phyloP scores from a whole-genome alignment of 2,329 filamentous ascomycete species.

The Periconia digitata region DNA sequence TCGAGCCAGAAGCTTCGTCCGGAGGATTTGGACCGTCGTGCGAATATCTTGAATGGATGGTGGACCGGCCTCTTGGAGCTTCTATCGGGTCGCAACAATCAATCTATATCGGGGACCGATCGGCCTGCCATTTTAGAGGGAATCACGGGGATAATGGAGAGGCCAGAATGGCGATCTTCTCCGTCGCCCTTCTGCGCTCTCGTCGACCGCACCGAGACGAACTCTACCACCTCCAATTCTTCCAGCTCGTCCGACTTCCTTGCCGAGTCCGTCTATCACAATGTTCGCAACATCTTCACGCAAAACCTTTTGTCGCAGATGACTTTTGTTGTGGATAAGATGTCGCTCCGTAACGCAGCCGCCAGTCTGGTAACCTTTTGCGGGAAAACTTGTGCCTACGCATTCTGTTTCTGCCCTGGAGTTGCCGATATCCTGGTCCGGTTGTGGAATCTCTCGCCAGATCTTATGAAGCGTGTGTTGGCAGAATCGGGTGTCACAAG shows the following conservation, averaged over 20 bases:
- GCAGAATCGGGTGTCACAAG: constrained; percentile 65
- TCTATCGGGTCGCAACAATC: constrained; percentile 72
- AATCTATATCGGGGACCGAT: constrained; percentile 81
- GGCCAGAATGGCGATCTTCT: constrained; percentile 80
- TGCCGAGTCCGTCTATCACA: constrained; percentile 78
- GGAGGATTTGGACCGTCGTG: constrained; percentile 79
- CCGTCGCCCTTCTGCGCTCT: constrained; percentile 69
- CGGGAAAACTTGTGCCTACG: constrained; percentile 87
- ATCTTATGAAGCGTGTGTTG: constrained; percentile 70
- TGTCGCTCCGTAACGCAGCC: constrained; percentile 75
- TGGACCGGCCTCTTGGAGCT: constrained; percentile 83
- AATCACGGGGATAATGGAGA: constrained; percentile 79
- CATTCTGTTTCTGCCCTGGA: constrained; percentile 88
- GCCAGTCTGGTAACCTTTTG: constrained; percentile 74
- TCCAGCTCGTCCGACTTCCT: constrained; percentile 68
- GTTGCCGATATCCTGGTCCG: constrained; percentile 81
- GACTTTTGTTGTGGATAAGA: constrained; percentile 82
- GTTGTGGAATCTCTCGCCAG: constrained; percentile 73
- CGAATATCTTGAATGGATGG: constrained; percentile 84
- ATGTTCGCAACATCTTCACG: constrained; percentile 83
- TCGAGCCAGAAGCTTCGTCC: constrained; percentile 68
- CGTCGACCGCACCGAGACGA: constrained; percentile 54
- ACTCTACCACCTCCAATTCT: constrained; percentile 58
- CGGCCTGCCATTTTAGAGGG: constrained; percentile 78
- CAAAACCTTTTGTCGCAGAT: constrained; percentile 82